phyloP scores from a whole-genome alignment of 2,329 filamentous ascomycete genomes.

The Xylaria sp. region DNA sequence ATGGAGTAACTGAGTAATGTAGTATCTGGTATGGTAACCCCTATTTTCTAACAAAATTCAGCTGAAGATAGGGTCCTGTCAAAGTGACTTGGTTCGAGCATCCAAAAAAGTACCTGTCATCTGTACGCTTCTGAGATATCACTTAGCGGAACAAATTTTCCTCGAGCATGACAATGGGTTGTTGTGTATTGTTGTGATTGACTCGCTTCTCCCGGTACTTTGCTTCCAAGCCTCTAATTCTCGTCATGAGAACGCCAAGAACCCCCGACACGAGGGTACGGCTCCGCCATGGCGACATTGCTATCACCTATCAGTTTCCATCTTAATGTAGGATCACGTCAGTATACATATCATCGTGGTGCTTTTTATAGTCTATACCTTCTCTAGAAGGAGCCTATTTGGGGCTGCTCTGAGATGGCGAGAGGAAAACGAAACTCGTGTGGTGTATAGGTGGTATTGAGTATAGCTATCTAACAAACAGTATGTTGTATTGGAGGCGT shows the following conservation, averaged over 20 bases:
- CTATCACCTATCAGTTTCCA: constrained; percentile 1
- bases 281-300: background rate
- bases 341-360: constrained; percentile 17
- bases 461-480: background rate
- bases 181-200: background rate
- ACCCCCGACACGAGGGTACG: background rate
- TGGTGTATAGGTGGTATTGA: background rate
- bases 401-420: background rate
- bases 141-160: background rate
- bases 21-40: constrained; percentile 3
- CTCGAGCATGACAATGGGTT: background rate
- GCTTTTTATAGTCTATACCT: background rate
- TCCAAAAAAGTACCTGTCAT: background rate
- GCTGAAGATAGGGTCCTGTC: background rate
- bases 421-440: background rate
- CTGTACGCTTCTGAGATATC: background rate
- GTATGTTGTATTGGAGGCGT: background rate
- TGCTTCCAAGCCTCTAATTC: constrained; percentile 3
- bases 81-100: background rate
- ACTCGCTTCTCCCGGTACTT: constrained; percentile 6
- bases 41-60: constrained; percentile 6
- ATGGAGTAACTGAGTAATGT: background rate
- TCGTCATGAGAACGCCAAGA: constrained; percentile 4
- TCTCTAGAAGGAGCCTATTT: background rate
- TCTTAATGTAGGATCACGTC: constrained; percentile 19